Evolutionary conservation across 1,284 basidiomycete species (phyloP).

Genomic region (Kalmanozyma brasiliensis): DNA sequence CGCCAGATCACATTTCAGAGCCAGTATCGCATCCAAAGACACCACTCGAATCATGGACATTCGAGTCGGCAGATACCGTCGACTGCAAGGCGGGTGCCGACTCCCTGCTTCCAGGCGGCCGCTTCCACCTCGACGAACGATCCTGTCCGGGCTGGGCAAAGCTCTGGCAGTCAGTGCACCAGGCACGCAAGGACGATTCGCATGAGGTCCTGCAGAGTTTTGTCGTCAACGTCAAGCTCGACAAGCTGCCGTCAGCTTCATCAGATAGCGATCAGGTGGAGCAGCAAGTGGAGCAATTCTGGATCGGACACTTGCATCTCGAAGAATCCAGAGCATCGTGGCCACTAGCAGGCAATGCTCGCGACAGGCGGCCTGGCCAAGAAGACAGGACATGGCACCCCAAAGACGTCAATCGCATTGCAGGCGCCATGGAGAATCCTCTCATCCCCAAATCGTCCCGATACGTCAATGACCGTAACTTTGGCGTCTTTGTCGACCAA

Average conservation of each 20-base stretch:
- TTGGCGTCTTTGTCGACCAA: constrained; percentile 46
- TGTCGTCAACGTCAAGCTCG: constrained; percentile 32
- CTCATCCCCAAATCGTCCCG: constrained; percentile 39
- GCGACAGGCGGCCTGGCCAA: constrained; percentile 22
- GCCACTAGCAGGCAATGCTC: constrained; percentile 52
- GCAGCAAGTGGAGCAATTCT: constrained; percentile 33
- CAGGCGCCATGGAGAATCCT: constrained; percentile 56
- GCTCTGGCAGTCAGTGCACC: constrained; percentile 26
- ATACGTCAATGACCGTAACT: constrained; percentile 32
- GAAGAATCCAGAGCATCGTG: constrained; percentile 42
- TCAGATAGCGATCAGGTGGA: not conserved
- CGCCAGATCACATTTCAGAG: not conserved
- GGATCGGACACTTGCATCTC: constrained; percentile 52
- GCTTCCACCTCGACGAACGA: constrained; percentile 31
- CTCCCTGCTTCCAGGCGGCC: constrained; percentile 34
- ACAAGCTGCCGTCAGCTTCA: constrained; percentile 5
- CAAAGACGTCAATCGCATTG: constrained; percentile 48
- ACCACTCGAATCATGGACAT: constrained; percentile 1
- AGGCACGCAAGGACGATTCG: constrained; percentile 6
- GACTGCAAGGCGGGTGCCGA: constrained; percentile 21
- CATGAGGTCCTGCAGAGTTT: constrained; percentile 37
- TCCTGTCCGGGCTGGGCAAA: constrained; percentile 43
- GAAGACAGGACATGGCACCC: constrained; percentile 45
- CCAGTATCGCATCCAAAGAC: constrained; percentile 8
- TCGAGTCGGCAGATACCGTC: constrained; percentile 4